Evolutionary conservation across 768 basidiomycete genomes (phyloP).

Genomic region (Roridomyces roridus): DNA sequence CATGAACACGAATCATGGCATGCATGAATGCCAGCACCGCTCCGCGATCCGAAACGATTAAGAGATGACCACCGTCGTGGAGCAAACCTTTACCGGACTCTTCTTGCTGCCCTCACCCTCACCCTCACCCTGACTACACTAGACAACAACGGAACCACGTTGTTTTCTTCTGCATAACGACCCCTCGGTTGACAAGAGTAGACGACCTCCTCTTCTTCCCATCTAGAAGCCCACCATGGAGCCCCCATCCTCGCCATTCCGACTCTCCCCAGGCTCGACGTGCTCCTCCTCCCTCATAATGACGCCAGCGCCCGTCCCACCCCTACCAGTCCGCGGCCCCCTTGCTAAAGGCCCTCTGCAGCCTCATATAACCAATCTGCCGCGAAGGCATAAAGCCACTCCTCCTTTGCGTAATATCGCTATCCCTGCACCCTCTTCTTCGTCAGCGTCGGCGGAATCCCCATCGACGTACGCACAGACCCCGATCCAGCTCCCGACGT

Average conservation of each 20-base stretch:
- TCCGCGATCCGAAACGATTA: too few species aligned
- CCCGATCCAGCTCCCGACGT: background rate
- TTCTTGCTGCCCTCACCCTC: too few species aligned
- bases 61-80: too few species aligned
- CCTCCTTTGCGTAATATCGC: background rate
- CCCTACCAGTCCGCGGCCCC: conserved; percentile 4
- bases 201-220: background rate
- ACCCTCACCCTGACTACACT: too few species aligned
- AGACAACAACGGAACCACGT: too few species aligned
- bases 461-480: background rate
- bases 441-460: too few species aligned
- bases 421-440: too few species aligned
- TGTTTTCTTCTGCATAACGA: too few species aligned
- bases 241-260: conserved; percentile 1
- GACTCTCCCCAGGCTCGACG: background rate
- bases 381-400: background rate
- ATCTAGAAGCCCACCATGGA: background rate
- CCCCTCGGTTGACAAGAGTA: background rate
- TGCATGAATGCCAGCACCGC: too few species aligned
- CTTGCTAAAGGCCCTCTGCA: conserved; percentile 7
- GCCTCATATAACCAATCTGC: conserved; percentile 17
- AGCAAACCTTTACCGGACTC: too few species aligned
- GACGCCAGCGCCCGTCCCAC: conserved; percentile 1
- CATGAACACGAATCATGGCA: too few species aligned
- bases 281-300: conserved; percentile 13